phyloP scores from a whole-genome alignment of 306 rosid genomes.

The Ziziphus jujuba region DNA sequence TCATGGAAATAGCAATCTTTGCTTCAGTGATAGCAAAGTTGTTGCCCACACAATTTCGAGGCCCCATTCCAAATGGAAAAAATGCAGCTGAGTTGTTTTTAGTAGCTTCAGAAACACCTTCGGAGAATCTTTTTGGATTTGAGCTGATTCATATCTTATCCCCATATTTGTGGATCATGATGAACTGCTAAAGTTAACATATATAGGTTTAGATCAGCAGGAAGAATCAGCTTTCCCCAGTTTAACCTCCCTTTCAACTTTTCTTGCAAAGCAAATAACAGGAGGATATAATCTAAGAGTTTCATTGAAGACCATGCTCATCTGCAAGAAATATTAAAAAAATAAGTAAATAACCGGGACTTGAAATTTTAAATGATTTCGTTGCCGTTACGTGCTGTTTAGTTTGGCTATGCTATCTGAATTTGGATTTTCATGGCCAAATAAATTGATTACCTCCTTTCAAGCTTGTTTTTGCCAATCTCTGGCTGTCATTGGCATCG shows the following conservation, averaged over 20 bases:
- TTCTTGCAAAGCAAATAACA: not conserved
- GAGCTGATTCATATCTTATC: slow-evolving; percentile 21
- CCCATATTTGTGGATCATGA: slow-evolving; percentile 32
- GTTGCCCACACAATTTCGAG: slow-evolving; percentile 19
- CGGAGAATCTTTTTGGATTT: slow-evolving; percentile 28
- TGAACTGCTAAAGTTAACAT: slow-evolving; percentile 6
- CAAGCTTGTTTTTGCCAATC: slow-evolving; percentile 37
- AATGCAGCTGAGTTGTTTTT: slow-evolving; percentile 9
- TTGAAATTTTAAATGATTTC: too few species aligned
- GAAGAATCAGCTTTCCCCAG: slow-evolving; percentile 19
- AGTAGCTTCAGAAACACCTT: slow-evolving; percentile 28
- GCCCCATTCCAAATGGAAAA: slow-evolving; percentile 28
- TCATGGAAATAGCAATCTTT: slow-evolving; percentile 30
- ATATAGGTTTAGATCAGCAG: not conserved
- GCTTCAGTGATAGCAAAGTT: slow-evolving; percentile 29
- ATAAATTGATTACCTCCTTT: slow-evolving; percentile 20
- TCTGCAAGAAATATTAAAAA: slow-evolving; percentile 10
- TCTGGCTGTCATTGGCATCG: slow-evolving; percentile 3
- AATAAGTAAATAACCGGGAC: too few species aligned
- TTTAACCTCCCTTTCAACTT: slow-evolving; percentile 2
- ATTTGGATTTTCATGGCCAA: slow-evolving; percentile 18
- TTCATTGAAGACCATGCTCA: slow-evolving; percentile 31
- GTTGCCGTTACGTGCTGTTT: too few species aligned
- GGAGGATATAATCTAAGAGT: slow-evolving; percentile 28
- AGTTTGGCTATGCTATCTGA: slow-evolving; percentile 11